phyloP scores from a whole-genome alignment of 208 protist species.

The Trypanosoma cruzi region DNA sequence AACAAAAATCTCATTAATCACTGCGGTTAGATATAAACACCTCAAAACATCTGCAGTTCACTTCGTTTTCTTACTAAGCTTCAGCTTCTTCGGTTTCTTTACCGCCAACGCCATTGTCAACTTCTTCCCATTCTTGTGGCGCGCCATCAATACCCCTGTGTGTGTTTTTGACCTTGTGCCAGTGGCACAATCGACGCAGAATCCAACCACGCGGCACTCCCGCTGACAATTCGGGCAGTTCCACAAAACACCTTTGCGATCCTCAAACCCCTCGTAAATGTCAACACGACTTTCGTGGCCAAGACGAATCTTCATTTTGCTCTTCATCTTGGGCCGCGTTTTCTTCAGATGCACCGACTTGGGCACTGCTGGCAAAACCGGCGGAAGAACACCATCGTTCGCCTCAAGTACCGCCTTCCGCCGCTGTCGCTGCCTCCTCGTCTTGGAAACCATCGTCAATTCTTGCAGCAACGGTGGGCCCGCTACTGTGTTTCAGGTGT shows the following conservation, averaged over 20 bases:
- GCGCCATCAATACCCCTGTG: conserved; percentile 57
- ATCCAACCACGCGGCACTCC: conserved; percentile 81
- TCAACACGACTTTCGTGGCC: conserved; percentile 82
- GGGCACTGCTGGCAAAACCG: conserved; percentile 56
- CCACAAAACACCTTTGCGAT: conserved; percentile 84
- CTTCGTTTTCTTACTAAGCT: conserved; percentile 33
- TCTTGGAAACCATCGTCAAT: conserved; percentile 90
- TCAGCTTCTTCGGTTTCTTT: conserved; percentile 38
- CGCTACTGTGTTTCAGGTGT: neutral
- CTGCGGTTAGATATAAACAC: neutral
- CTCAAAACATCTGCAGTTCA: conserved; percentile 14
- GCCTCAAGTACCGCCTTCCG: conserved; percentile 62
- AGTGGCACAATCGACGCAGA: conserved; percentile 82
- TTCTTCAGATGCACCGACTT: conserved; percentile 91
- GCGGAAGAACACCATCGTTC: conserved; percentile 68
- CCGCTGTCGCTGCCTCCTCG: conserved; percentile 82
- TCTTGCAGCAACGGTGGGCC: neutral
- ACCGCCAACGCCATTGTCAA: conserved; percentile 18
- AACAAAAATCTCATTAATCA: neutral
- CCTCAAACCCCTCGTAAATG: conserved; percentile 88
- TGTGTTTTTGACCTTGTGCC: conserved; percentile 68
- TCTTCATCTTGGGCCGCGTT: conserved; percentile 88
- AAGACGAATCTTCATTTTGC: conserved; percentile 91
- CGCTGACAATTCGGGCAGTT: conserved; percentile 67
- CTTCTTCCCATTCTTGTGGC: conserved; percentile 42